Percentiles rank a stretch among this genome's conserved stretches.
Evolutionary conservation across 345 rosid genomes (phyloP).

Genomic region (Eucalyptus erythrocorys): DNA sequence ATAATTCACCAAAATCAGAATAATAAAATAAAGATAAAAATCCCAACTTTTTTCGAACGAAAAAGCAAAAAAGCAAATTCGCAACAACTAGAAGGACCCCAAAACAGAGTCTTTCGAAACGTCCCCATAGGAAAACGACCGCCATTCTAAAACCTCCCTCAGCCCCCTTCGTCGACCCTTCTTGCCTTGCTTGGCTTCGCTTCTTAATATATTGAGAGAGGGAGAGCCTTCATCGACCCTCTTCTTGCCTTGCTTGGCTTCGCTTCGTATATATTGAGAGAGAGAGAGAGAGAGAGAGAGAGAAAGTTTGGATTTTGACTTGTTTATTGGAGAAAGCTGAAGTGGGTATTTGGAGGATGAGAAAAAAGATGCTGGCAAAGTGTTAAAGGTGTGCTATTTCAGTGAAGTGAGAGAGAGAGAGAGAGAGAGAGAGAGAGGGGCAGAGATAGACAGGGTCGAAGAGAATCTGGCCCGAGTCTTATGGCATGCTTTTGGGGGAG

Average conservation of each 20-base stretch:
- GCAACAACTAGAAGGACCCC: not conserved
- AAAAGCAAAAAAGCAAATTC: not conserved
- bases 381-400: not conserved
- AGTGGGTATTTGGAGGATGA: not conserved
- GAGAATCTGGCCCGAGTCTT: slow-evolving; percentile 2
- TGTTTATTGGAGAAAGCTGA: not conserved
- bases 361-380: not conserved
- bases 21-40: not conserved
- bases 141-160: not conserved
- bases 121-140: not conserved
- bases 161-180: not conserved
- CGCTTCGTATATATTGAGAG: not conserved
- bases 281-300: not conserved
- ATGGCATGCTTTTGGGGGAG: slow-evolving; percentile 10
- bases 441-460: not conserved
- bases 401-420: not conserved
- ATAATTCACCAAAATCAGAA: not conserved
- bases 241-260: not conserved
- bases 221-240: not conserved
- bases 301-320: not conserved
- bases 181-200: not conserved
- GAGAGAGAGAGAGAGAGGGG: not conserved
- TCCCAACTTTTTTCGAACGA: not conserved
- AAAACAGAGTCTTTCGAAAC: not conserved
- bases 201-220: not conserved